A percentile compares a stretch with the other conserved stretches of the same genome.
Conservation (phyloP, 305 asterid species). For the Fraxinus floribunda region DNA sequence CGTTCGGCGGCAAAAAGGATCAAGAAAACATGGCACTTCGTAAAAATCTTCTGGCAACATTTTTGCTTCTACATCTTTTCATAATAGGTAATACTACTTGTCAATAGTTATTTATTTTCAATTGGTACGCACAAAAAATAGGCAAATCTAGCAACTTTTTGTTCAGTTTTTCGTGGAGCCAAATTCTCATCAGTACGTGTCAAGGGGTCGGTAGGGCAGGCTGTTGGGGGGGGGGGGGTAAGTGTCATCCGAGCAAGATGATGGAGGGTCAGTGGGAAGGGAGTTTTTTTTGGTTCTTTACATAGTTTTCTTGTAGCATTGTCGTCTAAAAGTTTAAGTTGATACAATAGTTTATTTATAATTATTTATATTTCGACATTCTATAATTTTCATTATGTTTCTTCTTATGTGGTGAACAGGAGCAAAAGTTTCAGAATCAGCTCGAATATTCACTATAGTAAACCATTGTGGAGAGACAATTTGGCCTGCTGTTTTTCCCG, state of each 20-base stretch:
- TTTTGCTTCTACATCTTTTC: conserved; percentile 23
- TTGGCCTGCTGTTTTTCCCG: conserved; percentile 85
- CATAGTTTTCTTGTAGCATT: neutral
- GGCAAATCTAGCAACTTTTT: too few relatives aligned
- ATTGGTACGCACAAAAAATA: too few relatives aligned
- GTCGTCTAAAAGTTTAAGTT: neutral
- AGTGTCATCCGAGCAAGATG: too few relatives aligned
- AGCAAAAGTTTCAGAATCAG: conserved; percentile 36
- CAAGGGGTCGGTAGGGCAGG: neutral
- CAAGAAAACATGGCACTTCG: conserved; percentile 15
- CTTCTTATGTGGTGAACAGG: conserved; percentile 33
- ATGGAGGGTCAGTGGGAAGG: neutral
- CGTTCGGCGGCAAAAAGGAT: neutral
- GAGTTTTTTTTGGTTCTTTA: neutral
- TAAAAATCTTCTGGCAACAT: neutral
- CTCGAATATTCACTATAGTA: conserved; percentile 70
- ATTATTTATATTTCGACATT: neutral
- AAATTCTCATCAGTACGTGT: too few relatives aligned
- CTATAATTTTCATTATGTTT: neutral
- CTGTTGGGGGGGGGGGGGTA: too few relatives aligned
- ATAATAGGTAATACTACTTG: conserved; percentile 27
- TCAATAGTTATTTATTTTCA: neutral
- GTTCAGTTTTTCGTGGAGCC: too few relatives aligned
- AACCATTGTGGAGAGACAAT: conserved; percentile 77
- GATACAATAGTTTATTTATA: neutral